Base-by-base conservation (phyloP, 352 stramenopile genomes). In the Elongisporangium undulatum region DNA sequence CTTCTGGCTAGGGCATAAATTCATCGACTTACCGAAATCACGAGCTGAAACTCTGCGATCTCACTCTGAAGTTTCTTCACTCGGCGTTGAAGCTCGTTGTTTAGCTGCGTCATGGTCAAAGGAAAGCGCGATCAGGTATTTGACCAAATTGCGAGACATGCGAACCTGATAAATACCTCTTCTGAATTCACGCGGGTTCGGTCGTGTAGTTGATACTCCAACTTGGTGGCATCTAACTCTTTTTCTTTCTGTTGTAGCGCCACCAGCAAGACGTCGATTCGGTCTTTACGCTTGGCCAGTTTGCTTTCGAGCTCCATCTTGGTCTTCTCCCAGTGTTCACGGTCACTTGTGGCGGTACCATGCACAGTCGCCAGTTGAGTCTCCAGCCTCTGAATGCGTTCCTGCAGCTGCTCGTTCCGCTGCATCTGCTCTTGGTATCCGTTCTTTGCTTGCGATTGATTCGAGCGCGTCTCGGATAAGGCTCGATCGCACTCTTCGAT, bases 401-500 rank as follows among this genome's bases (percentile, higher is more conserved):
- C 56, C 16, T 66, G 65, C 13, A 87, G 56, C 15, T 72, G 64
- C 0, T 24, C 56, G 12, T 69, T 74, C 23, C 74, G 56, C 50
- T 76, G 54, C 7, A 79, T 38, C 26, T 89, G 75, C 23, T 85
- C 68, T 49, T 81, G 71, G 26, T 82, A 86, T 51, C 55, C 79
- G 10, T 38, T 49, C 13, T 69, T 71, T 17, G 66, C 59, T 23
- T 54, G 59, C n/a, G 73, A 55, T 9, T 78, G 66, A 53, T 82
- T 75, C 8, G 29, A 61, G 60, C 77, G 76, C 13, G 69, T 62
- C 23, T 89, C 76, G 3, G 67, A 70, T 4, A 92, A 59, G 24
- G 69, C 71, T 16, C 77, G 79, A 50, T 92, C 78, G 49, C 78
- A 92, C 50, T 92, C 82, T 49, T 92, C 80, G 34, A 90, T 89